Conservation (phyloP, 768 basidiomycete species). For the Clavaria fumosa region DNA sequence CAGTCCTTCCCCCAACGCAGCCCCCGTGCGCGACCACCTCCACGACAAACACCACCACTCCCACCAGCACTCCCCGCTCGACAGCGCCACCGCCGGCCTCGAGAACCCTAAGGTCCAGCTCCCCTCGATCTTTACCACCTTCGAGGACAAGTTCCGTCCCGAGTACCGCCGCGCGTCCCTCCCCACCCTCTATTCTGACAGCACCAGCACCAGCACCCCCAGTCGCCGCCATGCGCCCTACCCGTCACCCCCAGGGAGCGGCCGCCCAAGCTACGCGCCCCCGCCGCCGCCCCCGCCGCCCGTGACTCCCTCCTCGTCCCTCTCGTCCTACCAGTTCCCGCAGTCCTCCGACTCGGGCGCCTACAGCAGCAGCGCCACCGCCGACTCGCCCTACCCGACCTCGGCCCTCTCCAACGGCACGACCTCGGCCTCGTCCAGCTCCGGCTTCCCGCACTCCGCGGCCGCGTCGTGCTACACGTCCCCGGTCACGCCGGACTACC, state of each 20-base stretch:
- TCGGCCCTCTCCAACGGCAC: slow-evolving; percentile 36
- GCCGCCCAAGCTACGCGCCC: slow-evolving; percentile 24
- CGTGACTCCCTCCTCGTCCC: slow-evolving; percentile 16
- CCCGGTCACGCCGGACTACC: slow-evolving; percentile 32
- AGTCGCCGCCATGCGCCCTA: slow-evolving; percentile 42
- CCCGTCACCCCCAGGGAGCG: slow-evolving; percentile 29
- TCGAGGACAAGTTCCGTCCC: slow-evolving; percentile 42
- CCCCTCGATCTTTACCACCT: slow-evolving; percentile 58
- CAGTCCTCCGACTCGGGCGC: slow-evolving; percentile 25
- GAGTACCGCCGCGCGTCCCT: slow-evolving; percentile 49
- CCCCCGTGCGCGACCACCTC: slow-evolving; percentile 21
- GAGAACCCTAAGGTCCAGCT: slow-evolving; percentile 41
- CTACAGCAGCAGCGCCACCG: too few relatives aligned
- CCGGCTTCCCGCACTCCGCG: slow-evolving; percentile 30
- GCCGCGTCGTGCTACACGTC: slow-evolving; percentile 25
- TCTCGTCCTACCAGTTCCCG: slow-evolving; percentile 43
- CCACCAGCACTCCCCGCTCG: slow-evolving; percentile 21
- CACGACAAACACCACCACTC: slow-evolving; percentile 15
- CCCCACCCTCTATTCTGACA: slow-evolving; percentile 17
- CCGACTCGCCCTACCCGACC: slow-evolving; percentile 33
- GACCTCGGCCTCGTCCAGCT: slow-evolving; percentile 28
- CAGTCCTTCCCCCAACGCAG: slow-evolving; percentile 21
- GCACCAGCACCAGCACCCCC: slow-evolving; percentile 34
- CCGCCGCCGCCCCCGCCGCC: slow-evolving; percentile 22
- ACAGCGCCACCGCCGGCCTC: slow-evolving; percentile 12